Base-by-base conservation (phyloP, 495 filamentous ascomycete species). In the Penicillium turbatum region DNA sequence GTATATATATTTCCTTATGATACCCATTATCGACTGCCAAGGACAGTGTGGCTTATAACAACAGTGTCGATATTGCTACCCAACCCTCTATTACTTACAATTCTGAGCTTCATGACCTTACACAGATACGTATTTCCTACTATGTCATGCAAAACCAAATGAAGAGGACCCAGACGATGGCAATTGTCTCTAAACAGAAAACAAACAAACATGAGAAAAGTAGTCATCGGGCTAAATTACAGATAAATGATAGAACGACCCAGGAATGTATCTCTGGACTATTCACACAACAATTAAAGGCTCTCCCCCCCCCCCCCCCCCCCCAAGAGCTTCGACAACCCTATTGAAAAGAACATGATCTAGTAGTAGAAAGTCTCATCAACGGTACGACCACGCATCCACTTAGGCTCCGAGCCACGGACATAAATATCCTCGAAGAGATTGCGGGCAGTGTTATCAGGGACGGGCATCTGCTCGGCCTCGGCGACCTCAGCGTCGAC, bases 391-490 rank as follows among this genome's bases (percentile, higher is more conserved):
- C 93, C 93, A 59, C 92, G 83, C 80, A 97, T 81, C 76, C 88
- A 97, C 62, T 82, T 74, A 48, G 95, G 93, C 81, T 98, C 95
- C 60, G 81, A 84, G 40, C 93, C 93, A 55, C 81, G 77, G 59
- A 96, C 95, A 74, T 97, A 98, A 70, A 97, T 95, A 70, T 97
- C 95, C 86, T 97, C 92, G 70, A 80, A 98, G 58, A 98, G 77
- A 55, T 88, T 91, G 71, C 91, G 81, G 17, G 82, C 68, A 51
- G 77, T 91, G 50, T 82, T 67, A 7, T 96, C 90, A 31, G 93
- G 93, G 37, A 76, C 70, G 35, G 82, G 65, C 87, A 96, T 96
- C 61, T 80, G 75, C 83, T 97, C 95, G 30, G 93, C 93, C 66
- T 83, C 79, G 52, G 85, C 86, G 15, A 96, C 92, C 82, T 98